Base-by-base conservation (phyloP, 2,329 filamentous ascomycete species). In the Xylaria sp. region DNA sequence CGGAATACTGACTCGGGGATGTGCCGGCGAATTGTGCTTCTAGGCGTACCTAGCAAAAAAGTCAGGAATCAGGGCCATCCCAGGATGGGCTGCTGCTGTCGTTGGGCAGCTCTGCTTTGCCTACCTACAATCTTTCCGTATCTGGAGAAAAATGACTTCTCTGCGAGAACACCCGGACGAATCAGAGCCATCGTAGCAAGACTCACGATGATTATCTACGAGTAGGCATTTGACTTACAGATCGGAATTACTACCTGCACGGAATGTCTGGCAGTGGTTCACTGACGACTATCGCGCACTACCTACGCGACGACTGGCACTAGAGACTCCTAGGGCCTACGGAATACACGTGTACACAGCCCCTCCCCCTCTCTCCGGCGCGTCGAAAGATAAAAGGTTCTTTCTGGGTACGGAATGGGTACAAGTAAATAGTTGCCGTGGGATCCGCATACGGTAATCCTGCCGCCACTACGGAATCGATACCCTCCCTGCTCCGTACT, bases 101-200 rank as follows among this genome's bases (percentile, higher is more conserved):
- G 23, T 42, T 42, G 11, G 37, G 37, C 37, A 30, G 23, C 37
- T 13, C 8, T 16, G 16, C 16, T 16, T 16, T 16, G 16, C 16
- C 16, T 13, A 9, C 37, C 37, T 13, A 8, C 39, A 19, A 16
- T 42, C 10, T 55, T 54, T 52, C 52, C 58, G 23, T 54, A 55
- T 62, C 39, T 51, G 55, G 55, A 47, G 51, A 30, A 10, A 52
- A 58, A 30, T 23, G 44, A 35, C 35, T 18, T 51, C 47, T 39
- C 47, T 47, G 16, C 42, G 34, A 53, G 30, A 23, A 18, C 44
- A 50, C 13, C 55, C 23, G 42, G 47, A 46, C 44, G 46, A 59
- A 61, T 61, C 51, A 54, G 48, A 47, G 30, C 55, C 54, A 48
- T 57, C 48, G n/a, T 46, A 11, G 30, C 47, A 19, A 49, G n/a